A percentile compares a stretch with the other conserved stretches of the same genome.
These are phyloP conservation scores for Zygosaccharomyces pseudorouxii DNA, from an alignment of 805 yeast genomes.

Conservation along the genomic window DNA sequence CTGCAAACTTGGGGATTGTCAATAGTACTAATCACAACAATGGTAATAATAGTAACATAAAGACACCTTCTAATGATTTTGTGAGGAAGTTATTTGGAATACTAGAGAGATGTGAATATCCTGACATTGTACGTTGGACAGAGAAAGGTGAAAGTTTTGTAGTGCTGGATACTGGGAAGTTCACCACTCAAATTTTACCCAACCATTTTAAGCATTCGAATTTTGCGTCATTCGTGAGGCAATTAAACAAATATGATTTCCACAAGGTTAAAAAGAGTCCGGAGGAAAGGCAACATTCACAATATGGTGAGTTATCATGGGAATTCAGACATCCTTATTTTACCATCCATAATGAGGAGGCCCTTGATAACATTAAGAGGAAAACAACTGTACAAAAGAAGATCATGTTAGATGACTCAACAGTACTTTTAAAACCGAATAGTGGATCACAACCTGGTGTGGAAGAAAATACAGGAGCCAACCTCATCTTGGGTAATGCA, in stretches of 20 bases:
- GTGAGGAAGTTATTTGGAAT: conserved; percentile 76
- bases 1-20: conserved; percentile 3
- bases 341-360: conserved; percentile 65
- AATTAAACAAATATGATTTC: conserved; percentile 93
- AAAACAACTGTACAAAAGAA: conserved; percentile 64
- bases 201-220: conserved; percentile 91
- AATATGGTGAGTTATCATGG: conserved; percentile 81
- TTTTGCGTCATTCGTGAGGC: conserved; percentile 92
- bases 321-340: conserved; percentile 93
- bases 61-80: conserved; percentile 62
- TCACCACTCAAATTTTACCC: conserved; percentile 84
- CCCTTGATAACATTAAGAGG: conserved; percentile 80
- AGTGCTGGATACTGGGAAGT: conserved; percentile 83
- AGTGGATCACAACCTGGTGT: conserved; percentile 8
- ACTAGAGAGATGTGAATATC: conserved; percentile 77
- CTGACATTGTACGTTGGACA: conserved; percentile 80
- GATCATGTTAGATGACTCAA: conserved; percentile 23
- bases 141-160: conserved; percentile 80
- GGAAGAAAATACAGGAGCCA: conserved; percentile 15
- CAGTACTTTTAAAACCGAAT: conserved; percentile 13
- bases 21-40: background rate
- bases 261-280: conserved; percentile 82
- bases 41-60: conserved; percentile 1
- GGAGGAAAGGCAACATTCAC: conserved; percentile 51
- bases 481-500: conserved; percentile 21